phyloP scores from a whole-genome alignment of 495 filamentous ascomycete species.

The Penicillium taxi region DNA sequence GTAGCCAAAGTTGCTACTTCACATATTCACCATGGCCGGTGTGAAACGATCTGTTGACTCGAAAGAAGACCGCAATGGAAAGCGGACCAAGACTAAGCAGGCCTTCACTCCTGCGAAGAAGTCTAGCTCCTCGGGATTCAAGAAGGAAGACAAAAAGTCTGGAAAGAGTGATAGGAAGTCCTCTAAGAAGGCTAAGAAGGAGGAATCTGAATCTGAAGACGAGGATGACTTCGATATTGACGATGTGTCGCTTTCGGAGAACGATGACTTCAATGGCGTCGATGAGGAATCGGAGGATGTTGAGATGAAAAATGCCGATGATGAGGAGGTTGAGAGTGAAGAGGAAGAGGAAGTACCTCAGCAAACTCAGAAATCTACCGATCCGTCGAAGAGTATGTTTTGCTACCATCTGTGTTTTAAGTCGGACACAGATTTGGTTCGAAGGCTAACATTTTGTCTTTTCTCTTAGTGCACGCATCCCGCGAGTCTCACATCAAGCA shows the following conservation, averaged over 20 bases:
- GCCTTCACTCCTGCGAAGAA: constrained; percentile 28
- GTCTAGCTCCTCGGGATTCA: constrained; percentile 21
- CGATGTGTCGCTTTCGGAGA: constrained; percentile 34
- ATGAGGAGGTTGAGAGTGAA: constrained; percentile 21
- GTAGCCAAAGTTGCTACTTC: constrained; percentile 7
- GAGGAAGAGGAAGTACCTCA: constrained; percentile 17
- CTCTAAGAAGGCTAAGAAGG: constrained; percentile 22
- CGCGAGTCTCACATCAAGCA: constrained; percentile 88
- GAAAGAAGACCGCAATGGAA: constrained; percentile 41
- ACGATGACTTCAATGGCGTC: constrained; percentile 25
- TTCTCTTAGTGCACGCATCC: too few relatives aligned
- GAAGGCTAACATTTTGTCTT: too few relatives aligned
- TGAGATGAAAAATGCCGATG: constrained; percentile 29
- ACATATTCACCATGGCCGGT: constrained; percentile 31
- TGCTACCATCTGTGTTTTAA: too few relatives aligned
- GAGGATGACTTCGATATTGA: constrained; percentile 41
- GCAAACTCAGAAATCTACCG: constrained; percentile 9
- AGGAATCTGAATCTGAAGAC: constrained; percentile 26
- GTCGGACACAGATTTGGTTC: too few relatives aligned
- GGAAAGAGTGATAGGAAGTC: constrained; percentile 31
- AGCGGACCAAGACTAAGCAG: constrained; percentile 39
- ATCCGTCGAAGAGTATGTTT: constrained; percentile 27
- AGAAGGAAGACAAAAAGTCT: constrained; percentile 22
- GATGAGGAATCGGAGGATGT: constrained; percentile 27
- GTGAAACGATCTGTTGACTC: constrained; percentile 37